Base-by-base conservation (phyloP, 192 early-diverging fungal genomes). In the Ambispora gerdemannii region DNA sequence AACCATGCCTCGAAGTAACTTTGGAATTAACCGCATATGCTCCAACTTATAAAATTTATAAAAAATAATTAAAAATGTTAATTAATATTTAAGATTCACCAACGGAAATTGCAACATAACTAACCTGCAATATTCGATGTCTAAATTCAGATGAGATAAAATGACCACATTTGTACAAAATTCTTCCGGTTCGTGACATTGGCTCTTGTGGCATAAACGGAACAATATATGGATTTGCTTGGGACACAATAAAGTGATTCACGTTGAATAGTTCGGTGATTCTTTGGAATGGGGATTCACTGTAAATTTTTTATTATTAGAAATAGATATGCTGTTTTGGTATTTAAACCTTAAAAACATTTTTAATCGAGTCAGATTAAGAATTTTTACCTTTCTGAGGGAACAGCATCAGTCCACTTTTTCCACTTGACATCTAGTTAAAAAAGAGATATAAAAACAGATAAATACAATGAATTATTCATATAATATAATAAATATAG, bases 201-300 rank as follows among this genome's bases (percentile, higher is more conserved):
- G 76, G 75, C 1, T 79, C 84, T 43, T 79, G 78, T n/a, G 82
- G 71, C 63, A 88, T 77, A 53, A 93, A 87, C 17, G 88, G 90
- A 19, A 87, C 85, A 43, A 88, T 82, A 69, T 85, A 83, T 2
- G 88, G 84, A 53, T 82, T 87, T 13, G 92, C 90, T 76, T 92
- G 86, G 1, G 90, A 92, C 2, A 92, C 81, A 58, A 93, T 92
- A 70, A 90, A 89, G 63, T 93, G 90, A 72, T 93, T 93, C 19
- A 91, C 90, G 65, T 93, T 92, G 64, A 93, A 92, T 13, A 91
- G 77, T 71, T 92, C 90, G 0, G 89, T 83, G 24, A 93, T 75
- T 50, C 88, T 77, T n/a, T 75, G 67, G 31, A 90, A 72, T 1
- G 89, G 87, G 4, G 88, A 81, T 55, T 91, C 87, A 72, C 86